A percentile compares a stretch with the other conserved stretches of the same genome.
Evolutionary conservation across 1,284 basidiomycete species (phyloP).

Genomic region (Volvariella volvacea): DNA sequence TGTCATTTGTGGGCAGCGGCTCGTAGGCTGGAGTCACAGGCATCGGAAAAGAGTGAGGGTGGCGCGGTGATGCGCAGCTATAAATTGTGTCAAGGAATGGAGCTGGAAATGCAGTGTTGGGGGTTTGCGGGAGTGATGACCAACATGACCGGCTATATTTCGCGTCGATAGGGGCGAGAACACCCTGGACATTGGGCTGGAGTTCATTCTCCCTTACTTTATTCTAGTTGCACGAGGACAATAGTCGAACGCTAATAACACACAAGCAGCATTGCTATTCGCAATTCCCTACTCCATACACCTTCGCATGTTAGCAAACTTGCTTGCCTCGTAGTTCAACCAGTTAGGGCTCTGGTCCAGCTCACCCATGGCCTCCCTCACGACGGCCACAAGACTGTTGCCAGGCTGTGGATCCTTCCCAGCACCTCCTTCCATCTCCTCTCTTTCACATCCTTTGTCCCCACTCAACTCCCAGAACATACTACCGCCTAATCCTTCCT

Average conservation of each 20-base stretch:
- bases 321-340: constrained; percentile 63
- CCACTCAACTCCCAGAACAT: constrained; percentile 88
- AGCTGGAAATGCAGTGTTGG: background rate
- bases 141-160: too few relatives aligned
- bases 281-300: constrained; percentile 46
- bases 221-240: too few relatives aligned
- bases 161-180: too few relatives aligned
- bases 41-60: background rate
- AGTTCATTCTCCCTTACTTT: too few relatives aligned
- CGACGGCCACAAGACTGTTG: constrained; percentile 56
- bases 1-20: constrained; percentile 13
- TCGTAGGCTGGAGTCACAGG: constrained; percentile 9
- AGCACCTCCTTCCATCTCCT: constrained; percentile 63
- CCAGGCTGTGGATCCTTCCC: constrained; percentile 61
- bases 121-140: too few relatives aligned
- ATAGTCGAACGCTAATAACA: too few relatives aligned
- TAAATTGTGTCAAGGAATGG: background rate
- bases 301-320: constrained; percentile 71
- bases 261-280: too few relatives aligned
- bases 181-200: too few relatives aligned
- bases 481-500: constrained; percentile 67
- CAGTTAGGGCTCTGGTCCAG: constrained; percentile 62
- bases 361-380: constrained; percentile 72
- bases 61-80: constrained; percentile 10
- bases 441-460: constrained; percentile 60